phyloP scores from a whole-genome alignment of 208 protist species.

The Tritrichomonas foetus region DNA sequence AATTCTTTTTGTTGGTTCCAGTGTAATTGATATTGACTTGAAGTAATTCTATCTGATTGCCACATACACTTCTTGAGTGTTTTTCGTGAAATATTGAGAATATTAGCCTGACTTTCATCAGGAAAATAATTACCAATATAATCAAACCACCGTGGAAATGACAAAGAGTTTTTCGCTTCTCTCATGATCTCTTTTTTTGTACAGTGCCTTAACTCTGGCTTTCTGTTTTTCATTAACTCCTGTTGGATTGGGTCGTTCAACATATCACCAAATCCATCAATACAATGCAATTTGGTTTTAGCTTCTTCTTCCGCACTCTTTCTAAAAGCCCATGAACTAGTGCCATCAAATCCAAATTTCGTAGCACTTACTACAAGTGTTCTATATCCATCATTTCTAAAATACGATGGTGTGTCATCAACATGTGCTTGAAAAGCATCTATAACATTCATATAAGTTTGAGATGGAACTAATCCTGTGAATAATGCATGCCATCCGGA shows the following conservation, averaged over 20 bases:
- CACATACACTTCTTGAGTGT: not conserved
- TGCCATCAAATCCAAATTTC: not conserved
- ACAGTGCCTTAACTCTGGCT: not conserved
- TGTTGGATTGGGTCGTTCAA: not conserved
- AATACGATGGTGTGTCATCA: not conserved
- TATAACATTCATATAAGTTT: not conserved
- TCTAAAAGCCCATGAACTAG: not conserved
- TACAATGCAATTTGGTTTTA: not conserved
- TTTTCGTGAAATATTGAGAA: not conserved
- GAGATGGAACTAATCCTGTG: not conserved
- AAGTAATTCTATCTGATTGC: not conserved
- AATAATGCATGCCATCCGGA: not conserved
- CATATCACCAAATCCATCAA: not conserved
- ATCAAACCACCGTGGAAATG: not conserved
- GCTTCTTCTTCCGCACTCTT: not conserved
- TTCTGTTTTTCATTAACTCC: not conserved
- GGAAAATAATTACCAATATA: not conserved
- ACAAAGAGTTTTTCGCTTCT: not conserved
- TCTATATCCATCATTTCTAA: not conserved
- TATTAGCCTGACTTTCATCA: not conserved
- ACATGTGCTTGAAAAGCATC: not conserved
- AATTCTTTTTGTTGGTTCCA: slow-evolving; percentile 17
- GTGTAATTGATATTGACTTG: not conserved
- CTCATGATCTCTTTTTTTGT: not conserved
- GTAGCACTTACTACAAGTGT: not conserved